Percentiles rank a stretch among this genome's conserved stretches.
phyloP scores from a whole-genome alignment of 345 rosid species.

The Moringa oleifera region DNA sequence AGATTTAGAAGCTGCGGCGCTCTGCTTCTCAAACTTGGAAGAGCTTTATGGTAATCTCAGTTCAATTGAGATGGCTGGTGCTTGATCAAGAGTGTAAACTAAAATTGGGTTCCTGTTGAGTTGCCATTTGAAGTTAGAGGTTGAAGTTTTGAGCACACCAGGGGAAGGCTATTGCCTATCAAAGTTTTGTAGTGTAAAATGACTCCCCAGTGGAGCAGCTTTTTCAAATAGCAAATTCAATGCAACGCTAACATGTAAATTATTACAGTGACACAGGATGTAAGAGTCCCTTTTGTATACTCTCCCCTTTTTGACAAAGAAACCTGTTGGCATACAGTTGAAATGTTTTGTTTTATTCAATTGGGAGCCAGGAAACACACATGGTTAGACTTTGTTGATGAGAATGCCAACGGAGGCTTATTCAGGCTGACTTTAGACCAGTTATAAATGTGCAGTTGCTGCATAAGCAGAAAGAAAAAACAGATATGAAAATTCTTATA shows the following conservation, averaged over 20 bases:
- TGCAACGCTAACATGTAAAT: constrained; percentile 42
- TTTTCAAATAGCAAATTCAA: constrained; percentile 15
- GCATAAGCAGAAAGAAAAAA: no score
- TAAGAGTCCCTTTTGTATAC: background rate
- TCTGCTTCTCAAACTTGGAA: constrained; percentile 7
- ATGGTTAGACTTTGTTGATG: background rate
- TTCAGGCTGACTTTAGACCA: no score
- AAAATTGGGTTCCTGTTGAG: constrained; percentile 9
- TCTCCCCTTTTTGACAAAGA: no score
- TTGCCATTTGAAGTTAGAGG: constrained; percentile 36
- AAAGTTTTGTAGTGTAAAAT: constrained; percentile 37
- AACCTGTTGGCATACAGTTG: background rate
- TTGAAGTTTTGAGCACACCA: constrained; percentile 16
- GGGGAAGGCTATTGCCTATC: constrained; percentile 19
- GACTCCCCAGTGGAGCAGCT: constrained; percentile 10
- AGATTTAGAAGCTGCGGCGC: constrained; percentile 8
- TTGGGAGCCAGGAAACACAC: background rate
- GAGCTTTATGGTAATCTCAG: constrained; percentile 9
- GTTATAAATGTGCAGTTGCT: background rate
- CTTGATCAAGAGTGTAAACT: background rate
- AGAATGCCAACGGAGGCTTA: no score
- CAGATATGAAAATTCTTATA: no score
- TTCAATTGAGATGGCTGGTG: background rate
- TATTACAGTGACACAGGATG: constrained; percentile 21
- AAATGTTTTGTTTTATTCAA: background rate